Evolutionary conservation across 495 filamentous ascomycete genomes (phyloP), one percentile per base, ranked within the genome.

Genomic region (Oidiodendron maius): DNA sequence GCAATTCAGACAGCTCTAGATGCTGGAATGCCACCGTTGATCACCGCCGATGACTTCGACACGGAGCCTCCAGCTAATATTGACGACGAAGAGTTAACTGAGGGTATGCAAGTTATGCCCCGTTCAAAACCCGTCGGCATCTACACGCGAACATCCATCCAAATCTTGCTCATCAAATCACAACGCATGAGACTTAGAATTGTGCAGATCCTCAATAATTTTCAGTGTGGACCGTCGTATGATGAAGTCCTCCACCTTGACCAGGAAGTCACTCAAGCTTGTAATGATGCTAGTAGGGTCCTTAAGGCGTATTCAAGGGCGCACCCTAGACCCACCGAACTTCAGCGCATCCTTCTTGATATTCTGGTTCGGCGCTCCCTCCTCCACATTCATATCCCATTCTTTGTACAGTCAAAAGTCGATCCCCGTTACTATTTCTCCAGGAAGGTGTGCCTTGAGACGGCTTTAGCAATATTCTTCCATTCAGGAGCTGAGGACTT

Each of bases 1-100:
- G 67, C 73, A 20, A 55, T 83, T n/a, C 76, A 82, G 46, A 71
- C 81, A 4, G 72, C 78, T 37, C 48, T 84, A 21, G 76, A 80
- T 39, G 69, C 76, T 1, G 82, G 81, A 1, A 77, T 78, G 52
- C 73, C 77, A 0, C 76, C 80, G 10, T 65, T 78, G 10, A 43
- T 84, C 9, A 68, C 76, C 3, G 51, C 63, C 3, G 62, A 66
- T 1, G 80, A 84, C 55, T 84, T 75, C 47, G 80, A 84, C 47
- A 77, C 76, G 2, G 63, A 68, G 4, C 68, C 71, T 5, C 73
- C 75, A 10, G 60, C 69, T 21, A 83, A 83, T 45, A 70, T 78
- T 18, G 64, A 72, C 41, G 72, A 76, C 22, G 57, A 60, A 1
- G 65, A 75, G 40, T 50, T 75, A 22, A 48, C 50, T n/a, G 61